Evolutionary conservation across 768 basidiomycete species (phyloP), one percentile per base, ranked within the genome.

Genomic region (Agaricus blazei): DNA sequence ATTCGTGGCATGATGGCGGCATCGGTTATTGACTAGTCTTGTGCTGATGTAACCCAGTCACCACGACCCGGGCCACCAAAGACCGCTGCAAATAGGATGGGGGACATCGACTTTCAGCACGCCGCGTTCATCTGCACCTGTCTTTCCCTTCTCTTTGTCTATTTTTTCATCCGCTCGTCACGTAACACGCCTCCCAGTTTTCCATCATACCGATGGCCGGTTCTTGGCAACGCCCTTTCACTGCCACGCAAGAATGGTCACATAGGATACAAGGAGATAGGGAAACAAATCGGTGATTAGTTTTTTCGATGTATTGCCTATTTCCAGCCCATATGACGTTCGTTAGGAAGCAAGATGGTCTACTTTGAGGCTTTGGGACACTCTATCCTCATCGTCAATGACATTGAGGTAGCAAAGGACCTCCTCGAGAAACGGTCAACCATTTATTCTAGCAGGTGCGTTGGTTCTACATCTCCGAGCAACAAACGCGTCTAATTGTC

Each of bases 391-490:
- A 51, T 70, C 12, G 52, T 70, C 44, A 67, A 67, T 47, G 62
- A 65, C 6, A 59, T 65, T 41, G 51, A 63, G 38, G 61, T 61
- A 3, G 63, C 62, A 42, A 48, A 60, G n/a, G 66, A 67, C 37
- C 58, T 70, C 3, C 54, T 70, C n/a, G 67, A 65, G 42, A 65
- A 63, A 51, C 60, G 64, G 19, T 64, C 67, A 12, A 61, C 64
- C 4, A 65, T 65, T 1, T 67, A 70, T 48, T 70, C 67, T 3
- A 65, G 67, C 47, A 40, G 60, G 28, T 44, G 31, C 46, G 56
- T 29, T 34, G 38, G 8, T 19, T 19, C 19, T 19, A 19, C 19
- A 11, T 24, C 2, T 48, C 7, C 12, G 43, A 52, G 41, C n/a
- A 15, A 40, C 48, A 11, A 6, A 34, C 26, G 7, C 5, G 23